Conservation (phyloP, 2,329 filamentous ascomycete species). For the Exophiala bonariae region DNA sequence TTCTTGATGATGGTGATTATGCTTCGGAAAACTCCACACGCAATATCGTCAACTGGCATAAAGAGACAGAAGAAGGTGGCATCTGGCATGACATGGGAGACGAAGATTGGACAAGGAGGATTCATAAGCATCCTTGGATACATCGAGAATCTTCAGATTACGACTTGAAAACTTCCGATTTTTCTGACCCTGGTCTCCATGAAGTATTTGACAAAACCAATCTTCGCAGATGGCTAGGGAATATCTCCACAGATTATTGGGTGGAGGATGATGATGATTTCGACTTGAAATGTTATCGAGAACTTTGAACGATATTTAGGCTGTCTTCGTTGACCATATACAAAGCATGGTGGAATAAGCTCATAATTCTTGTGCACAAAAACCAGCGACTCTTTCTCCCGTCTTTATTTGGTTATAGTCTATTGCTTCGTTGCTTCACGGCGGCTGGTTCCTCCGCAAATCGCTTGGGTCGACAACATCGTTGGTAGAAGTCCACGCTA, state of each 20-base stretch:
- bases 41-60: slow-evolving; percentile 30
- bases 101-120: slow-evolving; percentile 15
- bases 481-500: too few relatives aligned
- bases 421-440: too few relatives aligned
- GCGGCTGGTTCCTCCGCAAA: too few relatives aligned
- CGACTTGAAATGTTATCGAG: too few relatives aligned
- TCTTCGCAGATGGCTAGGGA: slow-evolving; percentile 4
- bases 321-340: too few relatives aligned
- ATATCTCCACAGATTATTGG: slow-evolving; percentile 2
- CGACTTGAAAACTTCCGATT: slow-evolving; percentile 2
- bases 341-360: too few relatives aligned
- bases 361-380: too few relatives aligned
- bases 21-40: background rate
- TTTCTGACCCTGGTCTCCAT: slow-evolving; percentile 3
- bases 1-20: slow-evolving; percentile 9
- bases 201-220: slow-evolving; percentile 5
- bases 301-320: too few relatives aligned
- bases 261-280: too few relatives aligned
- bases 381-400: too few relatives aligned
- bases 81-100: slow-evolving; percentile 29
- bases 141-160: slow-evolving; percentile 6
- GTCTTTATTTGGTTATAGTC: too few relatives aligned
- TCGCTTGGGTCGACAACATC: too few relatives aligned
- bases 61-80: slow-evolving; percentile 24
- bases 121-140: slow-evolving; percentile 29